Conservation (phyloP, 83 land plant genomes). For the Picea abies region DNA sequence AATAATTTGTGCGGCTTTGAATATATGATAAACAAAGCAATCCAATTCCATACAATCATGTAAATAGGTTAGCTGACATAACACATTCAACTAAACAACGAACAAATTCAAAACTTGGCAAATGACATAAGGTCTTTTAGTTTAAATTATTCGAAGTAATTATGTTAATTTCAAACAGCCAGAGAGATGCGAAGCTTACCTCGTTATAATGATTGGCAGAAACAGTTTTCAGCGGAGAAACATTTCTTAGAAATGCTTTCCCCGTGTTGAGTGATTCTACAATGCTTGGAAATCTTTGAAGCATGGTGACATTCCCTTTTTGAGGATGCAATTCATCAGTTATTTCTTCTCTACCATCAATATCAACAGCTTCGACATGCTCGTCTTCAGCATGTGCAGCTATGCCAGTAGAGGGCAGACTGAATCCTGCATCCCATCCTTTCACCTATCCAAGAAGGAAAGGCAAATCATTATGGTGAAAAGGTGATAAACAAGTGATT, state of each 20-base stretch:
- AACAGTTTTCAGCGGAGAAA: neutral
- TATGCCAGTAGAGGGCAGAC: constrained; percentile 54
- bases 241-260: constrained; percentile 5
- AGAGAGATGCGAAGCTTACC: neutral
- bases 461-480: constrained; percentile 13
- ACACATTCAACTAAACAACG: neutral
- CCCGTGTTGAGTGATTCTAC: constrained; percentile 7
- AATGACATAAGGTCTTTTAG: neutral
- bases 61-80: neutral
- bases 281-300: constrained; percentile 2
- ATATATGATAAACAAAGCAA: neutral
- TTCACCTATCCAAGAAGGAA: constrained; percentile 26
- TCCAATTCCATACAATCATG: neutral
- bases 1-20: neutral
- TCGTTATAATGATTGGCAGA: constrained; percentile 6
- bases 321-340: constrained; percentile 12
- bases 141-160: neutral
- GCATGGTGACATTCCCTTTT: neutral
- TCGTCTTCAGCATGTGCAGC: constrained; percentile 70
- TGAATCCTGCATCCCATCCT: constrained; percentile 20
- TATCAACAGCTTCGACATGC: constrained; percentile 13
- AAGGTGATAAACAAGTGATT: neutral
- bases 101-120: neutral
- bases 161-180: neutral
- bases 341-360: constrained; percentile 13